Base-by-base conservation (phyloP, 2,329 filamentous ascomycete species). In the Byssoonygena ceratinophila region DNA sequence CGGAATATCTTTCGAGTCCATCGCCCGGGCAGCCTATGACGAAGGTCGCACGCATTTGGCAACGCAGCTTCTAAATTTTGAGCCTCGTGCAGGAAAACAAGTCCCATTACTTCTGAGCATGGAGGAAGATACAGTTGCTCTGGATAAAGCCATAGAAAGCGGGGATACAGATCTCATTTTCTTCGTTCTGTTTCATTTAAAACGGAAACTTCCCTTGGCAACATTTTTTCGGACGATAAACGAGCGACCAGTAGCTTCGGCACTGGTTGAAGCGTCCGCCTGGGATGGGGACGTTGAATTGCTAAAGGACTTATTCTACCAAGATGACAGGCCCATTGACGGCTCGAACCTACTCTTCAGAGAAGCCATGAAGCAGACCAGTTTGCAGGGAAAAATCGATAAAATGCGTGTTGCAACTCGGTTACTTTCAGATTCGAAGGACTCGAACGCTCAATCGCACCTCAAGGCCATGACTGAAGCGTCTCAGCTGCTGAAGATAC, bases 91-190 rank as follows among this genome's bases (percentile, higher is more conserved):
- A 1, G 92, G 91, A n/a, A 87, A 91, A 58, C 92, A 98, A 69
- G 92, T 98, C 0, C 92, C 92, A 0, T 77, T 98, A 2, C 78
- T 98, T 1, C 75, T 98, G 39, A 89, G 80, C 66, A 96, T 97
- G 87, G 90, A 95, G 61, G 90, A 98, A 67, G 91, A 96, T 59
- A 87, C 90, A 58, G 82, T 97, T 37, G 92, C 92, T 0, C 79
- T 98, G 0, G 91, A 97, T 73, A 98, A 97, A 68, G 91, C 92
- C 8, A 87, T 97, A 54, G 89, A 96, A 66, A 94, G 87, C 55
- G 91, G 91, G 16, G 92, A 98, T 64, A 91, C 90, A 0, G 92
- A 98, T 60, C 77, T 98, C 1, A 81, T 95, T n/a, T 84, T 87
- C 60, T 90, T 84, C 63, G 92, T 98, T 4, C 77, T 98, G 5